Conservation (phyloP, 1,284 basidiomycete species). For the Pseudomicrostroma phylloplanum region DNA sequence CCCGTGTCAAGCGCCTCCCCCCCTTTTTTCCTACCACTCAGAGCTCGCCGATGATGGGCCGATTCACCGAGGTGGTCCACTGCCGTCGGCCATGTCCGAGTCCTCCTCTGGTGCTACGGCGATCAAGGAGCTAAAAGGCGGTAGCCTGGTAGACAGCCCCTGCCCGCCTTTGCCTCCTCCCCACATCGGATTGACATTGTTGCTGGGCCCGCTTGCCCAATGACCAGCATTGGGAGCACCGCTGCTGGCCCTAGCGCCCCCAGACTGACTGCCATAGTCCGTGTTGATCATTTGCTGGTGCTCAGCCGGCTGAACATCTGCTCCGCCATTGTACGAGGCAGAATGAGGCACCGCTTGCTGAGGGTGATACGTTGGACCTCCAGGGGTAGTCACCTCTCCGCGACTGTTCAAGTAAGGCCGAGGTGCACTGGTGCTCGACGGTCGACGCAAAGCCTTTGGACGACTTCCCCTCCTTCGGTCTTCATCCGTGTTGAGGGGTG, state of each 20-base stretch:
- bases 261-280: conserved; percentile 13
- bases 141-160: background rate
- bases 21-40: too few species aligned
- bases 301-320: background rate
- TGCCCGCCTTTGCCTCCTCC: background rate
- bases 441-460: too few species aligned
- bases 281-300: background rate
- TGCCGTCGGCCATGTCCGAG: background rate
- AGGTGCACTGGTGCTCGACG: too few species aligned
- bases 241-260: conserved; percentile 1
- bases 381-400: too few species aligned
- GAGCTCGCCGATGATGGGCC: too few species aligned
- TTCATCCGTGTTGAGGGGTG: conserved; percentile 25
- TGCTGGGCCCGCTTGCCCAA: background rate
- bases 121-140: background rate
- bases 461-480: too few species aligned
- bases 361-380: too few species aligned
- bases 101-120: conserved; percentile 2
- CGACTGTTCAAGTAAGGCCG: too few species aligned
- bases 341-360: too few species aligned
- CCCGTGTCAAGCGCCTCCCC: too few species aligned
- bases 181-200: conserved; percentile 5
- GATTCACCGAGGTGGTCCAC: background rate
- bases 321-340: too few species aligned
- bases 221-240: conserved; percentile 4